Conservation (phyloP, 73 alveolate species). For the Stentor roeselii region DNA sequence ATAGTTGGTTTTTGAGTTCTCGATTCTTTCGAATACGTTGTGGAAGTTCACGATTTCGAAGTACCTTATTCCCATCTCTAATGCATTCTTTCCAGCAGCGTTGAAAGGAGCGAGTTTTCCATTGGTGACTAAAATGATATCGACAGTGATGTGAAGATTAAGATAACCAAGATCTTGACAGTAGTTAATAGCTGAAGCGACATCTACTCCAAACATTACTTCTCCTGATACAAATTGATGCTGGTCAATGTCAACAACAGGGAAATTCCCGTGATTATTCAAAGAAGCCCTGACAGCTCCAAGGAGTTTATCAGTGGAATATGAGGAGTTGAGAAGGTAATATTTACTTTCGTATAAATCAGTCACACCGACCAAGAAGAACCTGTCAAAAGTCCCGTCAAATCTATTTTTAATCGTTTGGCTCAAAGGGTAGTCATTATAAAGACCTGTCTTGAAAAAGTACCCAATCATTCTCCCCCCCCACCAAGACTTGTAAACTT, state of each 20-base stretch:
- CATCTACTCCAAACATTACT: background rate
- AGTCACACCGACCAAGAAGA: slow-evolving; percentile 3
- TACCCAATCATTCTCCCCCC: background rate
- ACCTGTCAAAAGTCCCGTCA: background rate
- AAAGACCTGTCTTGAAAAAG: background rate
- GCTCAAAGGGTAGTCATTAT: background rate
- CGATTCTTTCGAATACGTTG: background rate
- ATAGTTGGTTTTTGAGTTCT: background rate
- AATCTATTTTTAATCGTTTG: background rate
- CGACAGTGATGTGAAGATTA: background rate
- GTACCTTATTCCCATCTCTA: background rate
- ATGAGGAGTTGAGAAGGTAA: background rate
- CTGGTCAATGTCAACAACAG: background rate
- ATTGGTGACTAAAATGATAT: background rate
- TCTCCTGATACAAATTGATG: slow-evolving; percentile 15
- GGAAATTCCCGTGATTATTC: slow-evolving; percentile 6
- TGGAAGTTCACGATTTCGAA: background rate
- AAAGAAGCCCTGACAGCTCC: background rate
- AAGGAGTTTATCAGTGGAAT: background rate
- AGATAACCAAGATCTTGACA: background rate
- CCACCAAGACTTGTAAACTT: slow-evolving; percentile 6
- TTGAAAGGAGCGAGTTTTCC: background rate
- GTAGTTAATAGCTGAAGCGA: background rate
- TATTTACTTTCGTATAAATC: background rate
- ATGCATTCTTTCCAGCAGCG: background rate